Base-by-base conservation (phyloP, 1,284 basidiomycete species). In the Gymnopus androsaceus region DNA sequence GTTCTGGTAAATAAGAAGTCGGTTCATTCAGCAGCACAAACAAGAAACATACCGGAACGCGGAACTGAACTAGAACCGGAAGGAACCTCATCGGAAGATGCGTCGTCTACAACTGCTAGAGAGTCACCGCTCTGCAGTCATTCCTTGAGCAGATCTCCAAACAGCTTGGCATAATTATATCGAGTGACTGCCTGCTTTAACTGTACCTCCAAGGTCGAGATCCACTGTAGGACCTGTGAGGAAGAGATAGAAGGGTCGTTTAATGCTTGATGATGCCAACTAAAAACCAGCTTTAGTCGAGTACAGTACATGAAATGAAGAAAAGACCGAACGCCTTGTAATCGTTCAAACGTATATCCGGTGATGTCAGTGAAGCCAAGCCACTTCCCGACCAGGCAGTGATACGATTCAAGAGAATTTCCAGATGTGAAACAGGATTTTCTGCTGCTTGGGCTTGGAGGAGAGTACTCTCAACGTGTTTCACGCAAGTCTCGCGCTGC, bases 121-220 rank as follows among this genome's bases (percentile, higher is more conserved):
- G 42, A 45, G 19, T 45, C 42, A 15, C 42, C 42, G 19, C 45
- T 47, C 4, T 47, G 15, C 45, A 47, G 14, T 30, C 45, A 47
- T 47, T 47, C 45, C 17, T 47, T 47, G 27, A 47, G 45, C 5
- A 47, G 28, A 21, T 47, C 45, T 4, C 45, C 45, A 19, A 47
- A 47, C 5, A 47, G 30, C 17, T 47, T 47, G 15, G 45, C 45
- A 47, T 47, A 47, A 31, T 47, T 21, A 23, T 47, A 47, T 33
- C 45, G 45, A 21, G 45, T 47, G 12, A 47, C 30, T 2, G 45
- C 45, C 21, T 33, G 45, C 11, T 47, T 31, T 19, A 47, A 33
- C 15, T 31, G 30, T 34, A 12, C 28, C 15, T 47, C 45, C 30
- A 47, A 33, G 28, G n/a, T 47, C 28, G 45, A 34, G 17, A 47